phyloP scores from a whole-genome alignment of 768 basidiomycete genomes.

The Tephrocybe sp. region DNA sequence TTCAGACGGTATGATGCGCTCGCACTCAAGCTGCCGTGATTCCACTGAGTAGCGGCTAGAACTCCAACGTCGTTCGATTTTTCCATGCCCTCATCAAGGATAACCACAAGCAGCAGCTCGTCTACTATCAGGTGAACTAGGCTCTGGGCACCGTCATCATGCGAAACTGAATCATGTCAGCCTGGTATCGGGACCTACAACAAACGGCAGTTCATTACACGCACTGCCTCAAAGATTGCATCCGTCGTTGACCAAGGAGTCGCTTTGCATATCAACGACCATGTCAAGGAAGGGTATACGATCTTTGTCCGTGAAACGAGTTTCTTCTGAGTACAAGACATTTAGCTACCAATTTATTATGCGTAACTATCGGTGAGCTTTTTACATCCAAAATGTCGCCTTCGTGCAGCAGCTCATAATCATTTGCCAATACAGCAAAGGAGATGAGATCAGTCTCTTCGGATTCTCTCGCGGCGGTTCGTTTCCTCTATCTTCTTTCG shows the following conservation, averaged over 20 bases:
- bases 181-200: constrained; percentile 27
- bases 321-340: neutral
- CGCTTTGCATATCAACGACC: constrained; percentile 26
- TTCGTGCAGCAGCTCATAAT: neutral
- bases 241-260: constrained; percentile 22
- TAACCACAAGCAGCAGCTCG: constrained; percentile 14
- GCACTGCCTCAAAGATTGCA: constrained; percentile 14
- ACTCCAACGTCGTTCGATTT: constrained; percentile 21
- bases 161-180: constrained; percentile 11
- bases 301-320: neutral
- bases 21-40: too few relatives aligned
- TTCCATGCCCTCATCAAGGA: constrained; percentile 19
- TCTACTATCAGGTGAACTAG: constrained; percentile 24
- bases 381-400: too few relatives aligned
- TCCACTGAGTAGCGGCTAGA: constrained; percentile 6
- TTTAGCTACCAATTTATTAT: constrained; percentile 26
- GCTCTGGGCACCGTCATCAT: too few relatives aligned
- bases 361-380: constrained; percentile 21
- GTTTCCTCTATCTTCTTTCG: neutral
- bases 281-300: constrained; percentile 29
- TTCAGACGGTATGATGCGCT: constrained; percentile 2
- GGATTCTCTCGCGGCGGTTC: constrained; percentile 28
- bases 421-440: constrained; percentile 20
- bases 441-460: constrained; percentile 30
- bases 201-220: constrained; percentile 21